These are phyloP conservation scores for Ceratocystis cubensis DNA, from an alignment of 2,329 filamentous ascomycete species.

Conservation along the genomic window DNA sequence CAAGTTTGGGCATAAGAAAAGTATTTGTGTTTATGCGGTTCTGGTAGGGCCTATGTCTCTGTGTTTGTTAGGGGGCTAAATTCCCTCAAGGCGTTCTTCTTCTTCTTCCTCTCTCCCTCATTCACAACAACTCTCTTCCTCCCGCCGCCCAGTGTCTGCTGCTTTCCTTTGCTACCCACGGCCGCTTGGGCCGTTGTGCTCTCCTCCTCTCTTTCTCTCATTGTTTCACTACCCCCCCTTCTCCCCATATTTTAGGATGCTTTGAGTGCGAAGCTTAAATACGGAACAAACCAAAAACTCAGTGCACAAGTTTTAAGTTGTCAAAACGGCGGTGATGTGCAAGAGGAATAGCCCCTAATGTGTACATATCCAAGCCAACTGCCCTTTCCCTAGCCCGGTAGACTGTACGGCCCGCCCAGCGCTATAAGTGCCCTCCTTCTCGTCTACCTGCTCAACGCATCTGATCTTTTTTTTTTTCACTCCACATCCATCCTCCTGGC, in stretches of 20 bases:
- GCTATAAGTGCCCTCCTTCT: not conserved
- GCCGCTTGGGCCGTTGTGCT: conserved; percentile 1
- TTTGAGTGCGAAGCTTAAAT: not conserved
- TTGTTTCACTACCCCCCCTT: not conserved
- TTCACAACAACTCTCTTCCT: not conserved
- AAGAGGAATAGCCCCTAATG: not conserved
- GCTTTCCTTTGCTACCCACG: not conserved
- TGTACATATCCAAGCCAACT: not conserved
- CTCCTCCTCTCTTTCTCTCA: not conserved
- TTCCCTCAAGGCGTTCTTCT: too few species aligned
- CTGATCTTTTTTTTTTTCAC: not conserved
- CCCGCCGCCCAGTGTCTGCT: not conserved
- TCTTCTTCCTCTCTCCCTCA: too few species aligned
- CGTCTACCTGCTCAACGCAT: not conserved
- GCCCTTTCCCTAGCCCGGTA: not conserved
- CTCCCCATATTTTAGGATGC: conserved; percentile 1
- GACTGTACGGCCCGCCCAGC: too few species aligned
- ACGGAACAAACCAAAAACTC: not conserved
- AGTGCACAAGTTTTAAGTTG: not conserved
- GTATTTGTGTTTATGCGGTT: too few species aligned
- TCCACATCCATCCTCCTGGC: too few species aligned
- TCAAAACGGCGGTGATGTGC: not conserved
- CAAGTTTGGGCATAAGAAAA: not conserved
- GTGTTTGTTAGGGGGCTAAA: too few species aligned
- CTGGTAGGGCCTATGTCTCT: too few species aligned